Base-by-base conservation (phyloP, 495 filamentous ascomycete genomes). In the Saxophila tyrrhenica region DNA sequence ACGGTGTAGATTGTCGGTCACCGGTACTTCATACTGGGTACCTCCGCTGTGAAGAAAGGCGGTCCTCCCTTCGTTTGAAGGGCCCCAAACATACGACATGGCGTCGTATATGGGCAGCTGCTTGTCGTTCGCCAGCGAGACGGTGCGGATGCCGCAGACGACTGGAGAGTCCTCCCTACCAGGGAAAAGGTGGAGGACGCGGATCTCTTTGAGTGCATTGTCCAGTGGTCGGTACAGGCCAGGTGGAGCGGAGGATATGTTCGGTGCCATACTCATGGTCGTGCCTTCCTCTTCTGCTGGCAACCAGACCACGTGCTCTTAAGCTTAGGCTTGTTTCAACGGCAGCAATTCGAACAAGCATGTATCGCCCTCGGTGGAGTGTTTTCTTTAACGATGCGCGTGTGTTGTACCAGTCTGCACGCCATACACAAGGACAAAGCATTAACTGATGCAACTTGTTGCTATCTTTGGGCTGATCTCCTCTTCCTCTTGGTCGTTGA, bases 1-100 rank as follows among this genome's bases (percentile, higher is more conserved):
- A 10, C 39, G 19, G n/a, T 22, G 17, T 11, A 59, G 24, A 25
- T 57, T 59, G 20, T 16, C 25, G n/a, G 43, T 59, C 16, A 56
- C 38, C 15, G 29, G 21, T 20, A 57, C n/a, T 17, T 19, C n/a
- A 22, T 35, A 35, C 29, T 13, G 29, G 29, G 7, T 5, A 35
- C 13, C 29, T 35, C 29, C 13, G 29, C 29, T 35, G 5, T 35
- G 13, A 35, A 35, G 5, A 13, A 35, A 35, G 13, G 13, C 13
- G 29, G 29, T 35, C 29, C 13, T 35, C 7, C 29, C 7, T 13
- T 35, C 7, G 7, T 35, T 13, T 7, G 29, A 35, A 13, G 29
- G 13, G 29, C 29, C 7, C 29, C 29, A 35, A 7, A 13, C 13
- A 35, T 35, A 35, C 29, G 29, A 35, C 5, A 35, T 5, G 29